A percentile compares a stretch with the other conserved stretches of the same genome.
Evolutionary conservation across 2,329 filamentous ascomycete genomes (phyloP).

Genomic region (Beauveria varroae): DNA sequence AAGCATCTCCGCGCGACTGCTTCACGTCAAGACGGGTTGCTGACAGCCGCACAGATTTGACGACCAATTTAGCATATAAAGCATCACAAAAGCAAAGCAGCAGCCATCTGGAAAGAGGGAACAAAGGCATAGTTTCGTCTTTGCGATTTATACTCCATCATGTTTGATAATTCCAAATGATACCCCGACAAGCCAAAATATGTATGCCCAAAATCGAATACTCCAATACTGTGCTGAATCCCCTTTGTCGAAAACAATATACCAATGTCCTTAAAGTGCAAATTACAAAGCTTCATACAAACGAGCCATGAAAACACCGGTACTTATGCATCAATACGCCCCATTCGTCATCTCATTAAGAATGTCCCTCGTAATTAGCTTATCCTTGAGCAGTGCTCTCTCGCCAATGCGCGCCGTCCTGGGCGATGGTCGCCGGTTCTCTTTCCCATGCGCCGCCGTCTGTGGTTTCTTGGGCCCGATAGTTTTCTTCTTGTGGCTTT

Average conservation of each 20-base stretch:
- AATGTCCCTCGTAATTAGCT: slow-evolving; percentile 67
- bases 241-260: neutral
- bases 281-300: neutral
- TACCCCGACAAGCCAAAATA: slow-evolving; percentile 2
- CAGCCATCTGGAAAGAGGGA: neutral
- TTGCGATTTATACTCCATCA: neutral
- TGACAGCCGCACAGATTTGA: slow-evolving; percentile 7
- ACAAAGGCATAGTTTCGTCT: neutral
- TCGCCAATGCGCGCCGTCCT: slow-evolving; percentile 52
- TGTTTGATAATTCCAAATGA: slow-evolving; percentile 11
- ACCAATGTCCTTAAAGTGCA: neutral
- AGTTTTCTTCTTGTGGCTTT: slow-evolving; percentile 19
- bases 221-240: slow-evolving; percentile 10
- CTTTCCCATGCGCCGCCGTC: slow-evolving; percentile 27
- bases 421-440: slow-evolving; percentile 41
- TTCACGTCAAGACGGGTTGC: neutral
- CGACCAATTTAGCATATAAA: slow-evolving; percentile 7
- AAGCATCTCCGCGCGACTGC: slow-evolving; percentile 11
- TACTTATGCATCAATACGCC: slow-evolving; percentile 25
- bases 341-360: slow-evolving; percentile 60
- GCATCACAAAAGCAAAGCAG: neutral
- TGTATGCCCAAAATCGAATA: slow-evolving; percentile 11
- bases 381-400: slow-evolving; percentile 55
- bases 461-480: slow-evolving; percentile 12
- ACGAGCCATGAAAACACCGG: slow-evolving; percentile 1